phyloP scores from a whole-genome alignment of 352 stramenopile genomes.

The Phytophthora citrophthora region DNA sequence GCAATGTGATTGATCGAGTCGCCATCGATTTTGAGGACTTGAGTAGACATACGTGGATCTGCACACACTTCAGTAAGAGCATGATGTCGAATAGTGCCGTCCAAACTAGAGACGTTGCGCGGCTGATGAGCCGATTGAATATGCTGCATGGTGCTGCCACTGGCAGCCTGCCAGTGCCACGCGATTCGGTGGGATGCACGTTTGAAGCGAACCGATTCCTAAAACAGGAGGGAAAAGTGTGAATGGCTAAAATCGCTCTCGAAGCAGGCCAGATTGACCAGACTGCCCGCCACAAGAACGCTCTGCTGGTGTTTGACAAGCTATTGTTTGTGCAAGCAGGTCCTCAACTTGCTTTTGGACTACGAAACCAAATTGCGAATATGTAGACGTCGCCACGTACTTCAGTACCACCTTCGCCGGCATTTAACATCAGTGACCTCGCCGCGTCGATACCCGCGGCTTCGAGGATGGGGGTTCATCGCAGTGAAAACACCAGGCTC shows the following conservation, averaged over 20 bases:
- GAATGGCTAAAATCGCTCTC: not conserved
- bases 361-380: no score
- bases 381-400: conserved; percentile 12
- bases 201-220: not conserved
- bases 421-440: conserved; percentile 33
- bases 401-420: conserved; percentile 4
- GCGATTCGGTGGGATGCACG: not conserved
- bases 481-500: conserved; percentile 5
- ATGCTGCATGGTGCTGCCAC: no score
- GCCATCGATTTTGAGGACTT: no score
- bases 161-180: no score
- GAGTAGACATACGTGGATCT: no score
- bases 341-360: conserved; percentile 18
- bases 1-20: no score
- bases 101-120: no score
- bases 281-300: conserved; percentile 14
- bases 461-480: not conserved
- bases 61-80: no score
- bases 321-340: conserved; percentile 21
- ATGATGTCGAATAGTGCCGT: no score
- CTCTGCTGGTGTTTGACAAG: not conserved
- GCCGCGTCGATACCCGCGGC: conserved; percentile 22
- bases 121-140: no score
- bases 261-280: not conserved
- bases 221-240: not conserved